Evolutionary conservation across 139 green algal genomes (phyloP).

Genomic region (Micractinium conductrix): DNA sequence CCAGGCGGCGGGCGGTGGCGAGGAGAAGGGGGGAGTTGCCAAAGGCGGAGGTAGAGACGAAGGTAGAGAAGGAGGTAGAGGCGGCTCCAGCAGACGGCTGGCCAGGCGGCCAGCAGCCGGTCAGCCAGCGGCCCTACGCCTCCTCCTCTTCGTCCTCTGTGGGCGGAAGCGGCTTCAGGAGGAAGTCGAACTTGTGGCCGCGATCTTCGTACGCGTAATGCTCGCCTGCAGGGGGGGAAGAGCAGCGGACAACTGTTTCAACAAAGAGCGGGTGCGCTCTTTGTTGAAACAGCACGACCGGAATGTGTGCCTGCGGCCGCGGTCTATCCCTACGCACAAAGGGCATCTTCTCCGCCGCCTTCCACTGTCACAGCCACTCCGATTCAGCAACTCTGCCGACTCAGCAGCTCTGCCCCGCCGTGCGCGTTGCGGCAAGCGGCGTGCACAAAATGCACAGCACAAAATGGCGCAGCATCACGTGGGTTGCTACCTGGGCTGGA

Average conservation of each 20-base stretch:
- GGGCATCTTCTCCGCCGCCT: neutral
- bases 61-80: too few species aligned
- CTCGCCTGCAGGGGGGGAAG: neutral
- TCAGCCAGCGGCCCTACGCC: too few species aligned
- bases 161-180: slow-evolving; percentile 23
- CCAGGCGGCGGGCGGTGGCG: too few species aligned
- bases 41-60: too few species aligned
- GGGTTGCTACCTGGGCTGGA: neutral
- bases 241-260: too few species aligned
- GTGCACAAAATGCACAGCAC: neutral
- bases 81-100: too few species aligned
- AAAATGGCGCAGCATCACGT: neutral
- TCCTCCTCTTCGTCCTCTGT: slow-evolving; percentile 18
- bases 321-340: neutral
- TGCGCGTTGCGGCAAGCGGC: too few species aligned
- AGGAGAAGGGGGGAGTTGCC: too few species aligned
- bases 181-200: slow-evolving; percentile 17
- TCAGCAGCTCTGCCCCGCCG: too few species aligned
- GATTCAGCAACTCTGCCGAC: too few species aligned
- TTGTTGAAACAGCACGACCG: too few species aligned
- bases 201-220: slow-evolving; percentile 2
- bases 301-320: neutral
- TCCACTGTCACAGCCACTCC: neutral
- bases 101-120: too few species aligned
- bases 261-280: neutral